Conservation (phyloP, 1,284 basidiomycete genomes). For the Cryptococcus floricola region DNA sequence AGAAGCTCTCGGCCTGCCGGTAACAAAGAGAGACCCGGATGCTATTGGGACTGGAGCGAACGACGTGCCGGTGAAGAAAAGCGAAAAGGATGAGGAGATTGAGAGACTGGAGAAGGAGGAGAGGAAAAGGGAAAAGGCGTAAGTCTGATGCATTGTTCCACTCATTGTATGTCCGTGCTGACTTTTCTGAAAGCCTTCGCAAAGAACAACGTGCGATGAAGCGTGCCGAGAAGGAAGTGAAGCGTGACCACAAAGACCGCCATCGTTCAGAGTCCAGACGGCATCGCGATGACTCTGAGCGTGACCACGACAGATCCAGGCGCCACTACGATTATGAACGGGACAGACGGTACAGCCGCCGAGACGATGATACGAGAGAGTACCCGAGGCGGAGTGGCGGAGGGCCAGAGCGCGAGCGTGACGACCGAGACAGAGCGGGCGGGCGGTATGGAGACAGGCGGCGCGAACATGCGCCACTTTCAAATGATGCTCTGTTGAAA, state of each 20-base stretch:
- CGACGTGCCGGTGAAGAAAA: conserved; percentile 27
- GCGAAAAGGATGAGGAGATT: conserved; percentile 31
- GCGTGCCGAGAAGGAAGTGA: conserved; percentile 39
- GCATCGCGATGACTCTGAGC: conserved; percentile 12
- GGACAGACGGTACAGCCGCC: conserved; percentile 1
- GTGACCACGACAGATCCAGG: conserved; percentile 8
- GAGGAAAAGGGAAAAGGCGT: conserved; percentile 44
- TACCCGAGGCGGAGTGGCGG: not conserved
- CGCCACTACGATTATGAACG: conserved; percentile 10
- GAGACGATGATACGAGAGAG: conserved; percentile 4
- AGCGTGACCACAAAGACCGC: conserved; percentile 36
- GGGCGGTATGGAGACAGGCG: conserved; percentile 1
- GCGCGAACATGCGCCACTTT: not conserved
- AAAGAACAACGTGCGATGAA: conserved; percentile 45
- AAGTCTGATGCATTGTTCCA: conserved; percentile 13
- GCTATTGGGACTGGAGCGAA: conserved; percentile 33
- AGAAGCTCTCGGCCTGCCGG: conserved; percentile 62
- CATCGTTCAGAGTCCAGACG: conserved; percentile 9
- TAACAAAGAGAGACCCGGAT: conserved; percentile 20
- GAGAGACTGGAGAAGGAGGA: conserved; percentile 41
- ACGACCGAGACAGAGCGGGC: conserved; percentile 2
- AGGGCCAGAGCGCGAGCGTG: conserved; percentile 2
- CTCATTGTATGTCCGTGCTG: not conserved
- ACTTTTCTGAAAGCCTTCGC: conserved; percentile 20
- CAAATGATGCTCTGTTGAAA: not conserved